A percentile compares a stretch with the other conserved stretches of the same genome.
Evolutionary conservation across 129 eudicot genomes (phyloP).

Genomic region (Lactuca sativa): DNA sequence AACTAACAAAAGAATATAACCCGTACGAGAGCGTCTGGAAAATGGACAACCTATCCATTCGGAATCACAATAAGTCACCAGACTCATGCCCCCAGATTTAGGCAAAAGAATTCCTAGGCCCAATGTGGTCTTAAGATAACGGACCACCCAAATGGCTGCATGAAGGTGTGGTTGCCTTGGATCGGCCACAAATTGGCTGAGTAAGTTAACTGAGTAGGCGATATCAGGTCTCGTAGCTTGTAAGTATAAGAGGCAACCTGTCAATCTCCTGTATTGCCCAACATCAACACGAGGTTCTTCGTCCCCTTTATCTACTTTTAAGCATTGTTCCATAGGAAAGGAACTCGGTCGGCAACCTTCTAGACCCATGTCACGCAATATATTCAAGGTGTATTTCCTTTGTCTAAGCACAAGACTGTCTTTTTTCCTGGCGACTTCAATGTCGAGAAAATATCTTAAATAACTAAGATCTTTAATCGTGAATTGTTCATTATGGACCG

Average conservation of each 20-base stretch:
- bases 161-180: neutral
- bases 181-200: neutral
- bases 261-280: no score
- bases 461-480: constrained; percentile 22
- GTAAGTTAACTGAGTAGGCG: neutral
- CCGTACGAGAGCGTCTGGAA: neutral
- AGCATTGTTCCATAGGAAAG: neutral
- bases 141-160: neutral
- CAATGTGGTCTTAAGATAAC: neutral
- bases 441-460: constrained; percentile 18
- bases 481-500: neutral
- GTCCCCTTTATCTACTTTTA: no score
- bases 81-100: neutral
- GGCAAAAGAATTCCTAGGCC: neutral
- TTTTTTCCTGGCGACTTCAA: constrained; percentile 4
- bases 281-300: no score
- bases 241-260: neutral
- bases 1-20: neutral
- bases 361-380: neutral
- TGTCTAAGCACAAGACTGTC: neutral
- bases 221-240: neutral
- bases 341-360: neutral
- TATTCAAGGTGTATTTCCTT: neutral
- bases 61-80: neutral
- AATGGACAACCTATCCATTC: neutral